These are phyloP conservation scores for Allium cepa DNA, from an alignment of 106 monocot species.

Conservation along the genomic window DNA sequence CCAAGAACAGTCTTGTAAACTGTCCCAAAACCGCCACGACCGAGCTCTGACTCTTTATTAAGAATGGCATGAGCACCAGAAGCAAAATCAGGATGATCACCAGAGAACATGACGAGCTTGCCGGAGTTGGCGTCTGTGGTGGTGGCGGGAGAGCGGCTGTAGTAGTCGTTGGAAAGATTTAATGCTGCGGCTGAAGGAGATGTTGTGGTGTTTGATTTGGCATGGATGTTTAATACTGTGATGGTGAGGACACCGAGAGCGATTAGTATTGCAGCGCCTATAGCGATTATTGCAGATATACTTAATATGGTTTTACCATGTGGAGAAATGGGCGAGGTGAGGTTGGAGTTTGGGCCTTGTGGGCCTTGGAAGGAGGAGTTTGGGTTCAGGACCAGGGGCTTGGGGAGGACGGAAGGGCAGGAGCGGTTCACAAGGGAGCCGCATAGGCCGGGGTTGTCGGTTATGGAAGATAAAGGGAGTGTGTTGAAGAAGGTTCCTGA, in stretches of 20 bases:
- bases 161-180: constrained; percentile 47
- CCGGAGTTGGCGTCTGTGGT: constrained; percentile 57
- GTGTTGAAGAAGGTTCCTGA: constrained; percentile 59
- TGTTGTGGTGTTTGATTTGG: constrained; percentile 17
- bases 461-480: constrained; percentile 55
- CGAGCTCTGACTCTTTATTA: constrained; percentile 87
- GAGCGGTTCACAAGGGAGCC: constrained; percentile 57
- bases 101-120: constrained; percentile 79
- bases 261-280: constrained; percentile 67
- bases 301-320: constrained; percentile 84
- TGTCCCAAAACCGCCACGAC: constrained; percentile 86
- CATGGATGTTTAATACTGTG: constrained; percentile 57
- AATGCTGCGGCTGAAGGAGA: constrained; percentile 32
- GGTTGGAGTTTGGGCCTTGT: constrained; percentile 7
- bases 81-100: constrained; percentile 55
- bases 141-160: constrained; percentile 36
- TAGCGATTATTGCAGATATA: constrained; percentile 79
- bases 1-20: constrained; percentile 76
- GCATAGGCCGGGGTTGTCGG: constrained; percentile 70
- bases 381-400: constrained; percentile 90
- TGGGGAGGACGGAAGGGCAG: constrained; percentile 65
- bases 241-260: constrained; percentile 60
- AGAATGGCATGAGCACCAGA: constrained; percentile 59
- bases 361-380: constrained; percentile 38
- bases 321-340: constrained; percentile 18